phyloP scores from a whole-genome alignment of 2,329 filamentous ascomycete species.

The Lithohypha guttulata region DNA sequence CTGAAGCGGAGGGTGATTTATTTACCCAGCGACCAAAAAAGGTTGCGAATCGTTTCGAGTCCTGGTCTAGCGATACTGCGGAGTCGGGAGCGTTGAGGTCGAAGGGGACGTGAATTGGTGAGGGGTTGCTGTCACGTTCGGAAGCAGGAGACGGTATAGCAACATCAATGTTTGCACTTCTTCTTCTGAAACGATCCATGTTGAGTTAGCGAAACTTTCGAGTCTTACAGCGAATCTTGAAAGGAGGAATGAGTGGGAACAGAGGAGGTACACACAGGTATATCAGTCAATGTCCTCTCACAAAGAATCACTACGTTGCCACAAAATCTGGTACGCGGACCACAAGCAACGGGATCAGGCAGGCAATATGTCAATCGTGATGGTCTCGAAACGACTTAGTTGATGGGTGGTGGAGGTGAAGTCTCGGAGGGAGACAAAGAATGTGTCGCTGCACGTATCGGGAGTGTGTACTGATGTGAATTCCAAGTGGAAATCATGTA shows the following conservation, averaged over 20 bases:
- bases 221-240: not conserved
- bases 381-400: not conserved
- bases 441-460: not conserved
- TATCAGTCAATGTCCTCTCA: conserved; percentile 2
- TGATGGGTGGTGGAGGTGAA: not conserved
- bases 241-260: not conserved
- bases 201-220: not conserved
- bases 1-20: conserved; percentile 10
- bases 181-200: conserved; percentile 5
- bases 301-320: conserved; percentile 1
- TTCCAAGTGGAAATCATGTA: no score
- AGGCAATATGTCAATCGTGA: conserved; percentile 4
- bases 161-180: not conserved
- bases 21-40: conserved; percentile 14
- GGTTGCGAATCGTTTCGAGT: conserved; percentile 22
- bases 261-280: conserved; percentile 3
- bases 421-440: conserved; percentile 5
- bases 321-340: not conserved
- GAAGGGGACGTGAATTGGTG: not conserved
- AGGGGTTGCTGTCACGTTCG: not conserved
- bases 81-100: conserved; percentile 3
- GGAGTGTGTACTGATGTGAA: not conserved
- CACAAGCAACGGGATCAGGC: conserved; percentile 2
- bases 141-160: conserved; percentile 1
- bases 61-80: conserved; percentile 1